Evolutionary conservation across 495 filamentous ascomycete species (phyloP).

Genomic region (Elaphomyces granulatus): DNA sequence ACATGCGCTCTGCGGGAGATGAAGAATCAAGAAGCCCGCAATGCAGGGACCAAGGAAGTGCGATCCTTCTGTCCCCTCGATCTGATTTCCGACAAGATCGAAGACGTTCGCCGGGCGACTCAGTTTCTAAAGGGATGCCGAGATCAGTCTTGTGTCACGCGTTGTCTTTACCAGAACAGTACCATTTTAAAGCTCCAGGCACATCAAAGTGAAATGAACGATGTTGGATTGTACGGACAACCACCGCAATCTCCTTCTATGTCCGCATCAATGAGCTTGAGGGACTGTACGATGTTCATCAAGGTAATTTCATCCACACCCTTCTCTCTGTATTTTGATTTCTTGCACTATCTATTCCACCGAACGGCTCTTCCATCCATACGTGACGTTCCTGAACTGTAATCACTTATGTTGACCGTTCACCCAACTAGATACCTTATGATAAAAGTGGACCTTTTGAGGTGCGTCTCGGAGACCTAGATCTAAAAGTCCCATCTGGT

Average conservation of each 20-base stretch:
- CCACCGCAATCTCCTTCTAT: slow-evolving; percentile 18
- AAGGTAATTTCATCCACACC: slow-evolving; percentile 27
- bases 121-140: slow-evolving; percentile 24
- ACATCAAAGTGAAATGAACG: slow-evolving; percentile 19
- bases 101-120: slow-evolving; percentile 24
- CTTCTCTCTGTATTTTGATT: not conserved
- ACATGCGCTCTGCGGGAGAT: slow-evolving; percentile 67
- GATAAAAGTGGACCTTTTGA: slow-evolving; percentile 38
- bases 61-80: slow-evolving; percentile 43
- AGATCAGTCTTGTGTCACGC: slow-evolving; percentile 23
- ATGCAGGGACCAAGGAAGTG: slow-evolving; percentile 5
- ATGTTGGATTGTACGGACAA: slow-evolving; percentile 28
- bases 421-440: slow-evolving; percentile 12
- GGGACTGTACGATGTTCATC: slow-evolving; percentile 78
- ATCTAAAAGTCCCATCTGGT: slow-evolving; percentile 60
- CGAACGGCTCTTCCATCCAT: too few species aligned
- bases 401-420: slow-evolving; percentile 1
- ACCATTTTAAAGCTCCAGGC: slow-evolving; percentile 22
- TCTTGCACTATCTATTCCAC: not conserved
- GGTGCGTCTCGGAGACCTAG: slow-evolving; percentile 71
- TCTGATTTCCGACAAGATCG: slow-evolving; percentile 30
- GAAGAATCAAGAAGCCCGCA: slow-evolving; percentile 26
- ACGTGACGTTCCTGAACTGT: too few species aligned
- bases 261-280: slow-evolving; percentile 64
- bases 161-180: slow-evolving; percentile 22